These are phyloP conservation scores for Leccinum uliginosum DNA, from an alignment of 768 basidiomycete genomes.

Conservation along the genomic window DNA sequence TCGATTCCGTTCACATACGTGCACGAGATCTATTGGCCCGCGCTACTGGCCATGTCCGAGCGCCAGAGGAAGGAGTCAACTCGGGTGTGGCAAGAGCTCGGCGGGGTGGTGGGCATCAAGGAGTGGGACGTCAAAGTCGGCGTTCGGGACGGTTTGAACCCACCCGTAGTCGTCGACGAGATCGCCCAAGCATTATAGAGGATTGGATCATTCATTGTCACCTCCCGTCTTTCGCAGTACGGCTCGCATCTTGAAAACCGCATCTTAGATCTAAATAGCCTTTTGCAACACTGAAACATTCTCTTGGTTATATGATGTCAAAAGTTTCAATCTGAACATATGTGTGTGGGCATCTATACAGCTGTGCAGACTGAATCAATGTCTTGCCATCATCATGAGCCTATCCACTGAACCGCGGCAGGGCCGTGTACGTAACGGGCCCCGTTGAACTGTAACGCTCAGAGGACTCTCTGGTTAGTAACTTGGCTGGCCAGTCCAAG, in stretches of 20 bases:
- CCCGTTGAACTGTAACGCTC: no score
- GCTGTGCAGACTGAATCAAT: no score
- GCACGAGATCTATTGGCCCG: conserved; percentile 74
- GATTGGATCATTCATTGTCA: neutral
- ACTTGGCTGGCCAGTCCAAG: no score
- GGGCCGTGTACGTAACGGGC: no score
- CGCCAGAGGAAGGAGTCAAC: conserved; percentile 47
- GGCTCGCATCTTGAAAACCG: neutral
- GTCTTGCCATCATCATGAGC: neutral
- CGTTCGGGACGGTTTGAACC: conserved; percentile 13
- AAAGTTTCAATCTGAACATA: no score
- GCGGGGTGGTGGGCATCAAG: conserved; percentile 64
- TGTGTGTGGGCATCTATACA: no score
- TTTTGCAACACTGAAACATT: neutral
- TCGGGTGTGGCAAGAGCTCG: conserved; percentile 63
- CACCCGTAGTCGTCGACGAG: neutral
- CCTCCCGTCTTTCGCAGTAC: neutral
- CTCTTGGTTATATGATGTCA: no score
- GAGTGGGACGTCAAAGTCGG: conserved; percentile 74
- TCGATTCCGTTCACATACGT: conserved; percentile 61
- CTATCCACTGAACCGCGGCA: no score
- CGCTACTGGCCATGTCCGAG: conserved; percentile 51
- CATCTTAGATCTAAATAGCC: neutral
- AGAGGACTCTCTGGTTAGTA: no score
- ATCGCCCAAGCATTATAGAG: conserved; percentile 11